Evolutionary conservation across 768 basidiomycete genomes (phyloP).

Genomic region (Boletus insuetus): DNA sequence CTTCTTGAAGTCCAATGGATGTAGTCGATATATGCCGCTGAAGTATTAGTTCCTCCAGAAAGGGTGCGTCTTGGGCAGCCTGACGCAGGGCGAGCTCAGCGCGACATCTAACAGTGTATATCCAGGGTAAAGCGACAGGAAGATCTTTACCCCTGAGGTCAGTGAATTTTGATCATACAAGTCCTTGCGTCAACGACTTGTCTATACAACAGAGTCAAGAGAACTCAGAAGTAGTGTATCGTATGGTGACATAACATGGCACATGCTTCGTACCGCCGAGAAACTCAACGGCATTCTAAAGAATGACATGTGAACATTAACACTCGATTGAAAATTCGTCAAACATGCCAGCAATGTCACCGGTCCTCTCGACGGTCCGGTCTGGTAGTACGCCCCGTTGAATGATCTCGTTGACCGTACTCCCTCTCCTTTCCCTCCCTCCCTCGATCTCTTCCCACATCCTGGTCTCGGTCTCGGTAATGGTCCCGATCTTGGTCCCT

Average conservation of each 20-base stretch:
- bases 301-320: too few species aligned
- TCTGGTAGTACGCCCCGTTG: slow-evolving; percentile 19
- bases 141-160: slow-evolving; percentile 8
- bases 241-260: neutral
- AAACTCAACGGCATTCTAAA: neutral
- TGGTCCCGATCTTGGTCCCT: slow-evolving; percentile 24
- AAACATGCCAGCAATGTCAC: neutral
- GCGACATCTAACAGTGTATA: slow-evolving; percentile 11
- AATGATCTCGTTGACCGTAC: slow-evolving; percentile 9
- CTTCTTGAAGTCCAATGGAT: slow-evolving; percentile 5
- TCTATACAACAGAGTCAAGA: neutral
- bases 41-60: slow-evolving; percentile 9
- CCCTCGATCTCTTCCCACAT: slow-evolving; percentile 24
- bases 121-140: slow-evolving; percentile 12
- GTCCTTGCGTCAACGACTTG: too few species aligned
- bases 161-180: neutral
- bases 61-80: slow-evolving; percentile 13
- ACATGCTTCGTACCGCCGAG: neutral
- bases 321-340: neutral
- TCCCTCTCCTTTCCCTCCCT: neutral
- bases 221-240: too few species aligned
- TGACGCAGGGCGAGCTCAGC: slow-evolving; percentile 15
- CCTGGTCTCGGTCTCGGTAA: slow-evolving; percentile 29
- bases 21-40: neutral
- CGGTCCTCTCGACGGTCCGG: slow-evolving; percentile 14